Percentiles rank a stretch among this genome's conserved stretches.
These are phyloP conservation scores for Cyclostephanos invisitatus DNA, from an alignment of 108 stramenopile species.

Conservation along the genomic window DNA sequence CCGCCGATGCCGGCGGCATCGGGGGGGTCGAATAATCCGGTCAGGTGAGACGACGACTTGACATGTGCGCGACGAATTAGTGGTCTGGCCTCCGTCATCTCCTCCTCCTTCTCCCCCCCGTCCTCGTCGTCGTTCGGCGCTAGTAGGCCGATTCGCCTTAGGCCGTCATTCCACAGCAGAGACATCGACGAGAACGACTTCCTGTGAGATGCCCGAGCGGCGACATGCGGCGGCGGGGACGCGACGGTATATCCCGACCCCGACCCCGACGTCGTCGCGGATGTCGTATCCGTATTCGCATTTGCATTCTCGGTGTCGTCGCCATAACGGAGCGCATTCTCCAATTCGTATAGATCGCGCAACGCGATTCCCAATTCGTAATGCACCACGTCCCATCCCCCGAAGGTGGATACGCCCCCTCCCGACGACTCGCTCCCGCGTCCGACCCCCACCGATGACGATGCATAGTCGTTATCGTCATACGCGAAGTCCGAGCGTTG, in stretches of 20 bases:
- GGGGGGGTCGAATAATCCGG: not conserved
- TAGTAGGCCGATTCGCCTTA: no score
- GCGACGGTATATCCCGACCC: not conserved
- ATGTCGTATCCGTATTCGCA: not conserved
- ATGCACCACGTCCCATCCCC: constrained; percentile 42
- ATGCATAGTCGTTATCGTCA: not conserved
- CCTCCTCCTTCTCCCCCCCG: not conserved
- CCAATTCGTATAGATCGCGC: constrained; percentile 27
- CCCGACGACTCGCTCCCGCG: constrained; percentile 19
- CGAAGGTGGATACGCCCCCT: constrained; percentile 14
- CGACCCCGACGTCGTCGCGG: not conserved
- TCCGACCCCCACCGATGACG: constrained; percentile 9
- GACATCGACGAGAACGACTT: no score
- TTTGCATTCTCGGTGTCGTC: not conserved
- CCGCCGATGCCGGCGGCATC: not conserved
- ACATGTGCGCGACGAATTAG: not conserved
- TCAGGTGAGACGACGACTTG: not conserved
- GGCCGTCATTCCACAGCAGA: no score
- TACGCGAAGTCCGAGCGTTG: not conserved
- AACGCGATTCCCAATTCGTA: constrained; percentile 26
- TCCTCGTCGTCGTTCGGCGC: no score
- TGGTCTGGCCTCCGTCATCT: not conserved
- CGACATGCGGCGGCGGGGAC: not conserved
- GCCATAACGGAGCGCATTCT: constrained; percentile 11
- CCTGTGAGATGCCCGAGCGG: no score